A percentile compares a stretch with the other conserved stretches of the same genome.
phyloP scores from a whole-genome alignment of 2,329 filamentous ascomycete genomes.

The Penicillium corylophilum region DNA sequence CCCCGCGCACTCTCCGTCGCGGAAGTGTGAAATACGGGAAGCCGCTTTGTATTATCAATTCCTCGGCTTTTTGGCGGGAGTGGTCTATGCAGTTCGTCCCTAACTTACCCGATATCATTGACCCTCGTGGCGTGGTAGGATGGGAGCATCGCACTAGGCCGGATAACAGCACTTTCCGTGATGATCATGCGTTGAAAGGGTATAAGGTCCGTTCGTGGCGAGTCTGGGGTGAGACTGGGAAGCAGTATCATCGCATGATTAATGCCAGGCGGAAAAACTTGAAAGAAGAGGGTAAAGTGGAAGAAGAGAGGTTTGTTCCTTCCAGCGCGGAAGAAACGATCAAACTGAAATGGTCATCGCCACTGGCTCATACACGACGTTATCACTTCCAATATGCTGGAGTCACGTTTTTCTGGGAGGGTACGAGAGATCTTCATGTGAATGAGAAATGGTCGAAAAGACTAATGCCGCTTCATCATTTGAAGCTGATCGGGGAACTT shows the following conservation, averaged over 20 bases:
- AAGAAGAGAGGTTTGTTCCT: background rate
- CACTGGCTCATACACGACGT: background rate
- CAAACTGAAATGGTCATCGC: background rate
- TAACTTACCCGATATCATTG: background rate
- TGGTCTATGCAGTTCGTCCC: background rate
- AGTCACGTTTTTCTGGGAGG: background rate
- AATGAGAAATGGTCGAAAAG: background rate
- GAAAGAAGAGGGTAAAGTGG: background rate
- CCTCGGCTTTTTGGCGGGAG: background rate
- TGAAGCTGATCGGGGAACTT: background rate
- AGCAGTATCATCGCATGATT: background rate
- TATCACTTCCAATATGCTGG: background rate
- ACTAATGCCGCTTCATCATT: background rate
- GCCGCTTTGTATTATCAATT: background rate
- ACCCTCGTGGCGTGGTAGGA: background rate
- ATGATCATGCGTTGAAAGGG: background rate
- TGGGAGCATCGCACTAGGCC: background rate
- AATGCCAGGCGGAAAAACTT: background rate
- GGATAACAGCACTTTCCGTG: background rate
- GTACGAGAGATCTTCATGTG: background rate
- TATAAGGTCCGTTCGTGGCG: background rate
- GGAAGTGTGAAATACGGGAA: background rate
- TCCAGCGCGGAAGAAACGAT: background rate
- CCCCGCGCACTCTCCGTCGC: background rate
- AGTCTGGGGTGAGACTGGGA: background rate